phyloP scores from a whole-genome alignment of 2,329 filamentous ascomycete species.

The Trichophyton simii region DNA sequence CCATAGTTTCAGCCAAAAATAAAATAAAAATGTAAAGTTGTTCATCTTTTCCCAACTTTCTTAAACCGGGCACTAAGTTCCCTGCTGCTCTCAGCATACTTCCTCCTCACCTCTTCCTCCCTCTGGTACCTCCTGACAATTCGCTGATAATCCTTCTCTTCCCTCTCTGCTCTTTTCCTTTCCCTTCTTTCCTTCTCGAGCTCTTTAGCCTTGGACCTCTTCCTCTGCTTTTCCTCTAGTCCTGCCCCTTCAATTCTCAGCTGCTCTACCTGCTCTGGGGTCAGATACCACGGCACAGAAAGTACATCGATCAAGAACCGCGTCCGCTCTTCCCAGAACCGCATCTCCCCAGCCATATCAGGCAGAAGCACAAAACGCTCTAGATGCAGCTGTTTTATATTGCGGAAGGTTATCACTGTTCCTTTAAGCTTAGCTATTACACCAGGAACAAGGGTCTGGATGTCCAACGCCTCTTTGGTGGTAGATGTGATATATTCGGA shows the following conservation, averaged over 20 bases:
- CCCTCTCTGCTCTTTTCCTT: slow-evolving; percentile 26
- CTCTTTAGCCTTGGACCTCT: slow-evolving; percentile 26
- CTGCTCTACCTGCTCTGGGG: slow-evolving; percentile 29
- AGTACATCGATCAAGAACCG: slow-evolving; percentile 40
- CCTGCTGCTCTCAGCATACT: slow-evolving; percentile 21
- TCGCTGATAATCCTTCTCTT: slow-evolving; percentile 23
- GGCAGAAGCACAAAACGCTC: slow-evolving; percentile 40
- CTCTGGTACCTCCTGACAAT: slow-evolving; percentile 22
- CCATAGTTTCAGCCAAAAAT: background rate
- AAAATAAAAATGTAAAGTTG: background rate
- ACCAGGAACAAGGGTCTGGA: slow-evolving; percentile 37
- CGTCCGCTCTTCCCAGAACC: slow-evolving; percentile 40
- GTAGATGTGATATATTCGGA: slow-evolving; percentile 7
- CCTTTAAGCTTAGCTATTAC: slow-evolving; percentile 46
- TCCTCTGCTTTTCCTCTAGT: slow-evolving; percentile 29
- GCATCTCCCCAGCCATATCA: slow-evolving; percentile 43
- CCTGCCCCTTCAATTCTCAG: slow-evolving; percentile 32
- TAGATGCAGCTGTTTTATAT: slow-evolving; percentile 40
- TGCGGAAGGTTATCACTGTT: slow-evolving; percentile 41
- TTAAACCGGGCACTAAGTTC: slow-evolving; percentile 19
- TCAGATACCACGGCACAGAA: slow-evolving; percentile 42
- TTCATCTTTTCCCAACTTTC: slow-evolving; percentile 11
- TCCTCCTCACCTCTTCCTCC: slow-evolving; percentile 31
- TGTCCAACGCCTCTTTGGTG: slow-evolving; percentile 30
- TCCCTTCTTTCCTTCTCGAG: slow-evolving; percentile 29